Base-by-base conservation (phyloP, 768 basidiomycete genomes). In the Scleroderma citrinum region DNA sequence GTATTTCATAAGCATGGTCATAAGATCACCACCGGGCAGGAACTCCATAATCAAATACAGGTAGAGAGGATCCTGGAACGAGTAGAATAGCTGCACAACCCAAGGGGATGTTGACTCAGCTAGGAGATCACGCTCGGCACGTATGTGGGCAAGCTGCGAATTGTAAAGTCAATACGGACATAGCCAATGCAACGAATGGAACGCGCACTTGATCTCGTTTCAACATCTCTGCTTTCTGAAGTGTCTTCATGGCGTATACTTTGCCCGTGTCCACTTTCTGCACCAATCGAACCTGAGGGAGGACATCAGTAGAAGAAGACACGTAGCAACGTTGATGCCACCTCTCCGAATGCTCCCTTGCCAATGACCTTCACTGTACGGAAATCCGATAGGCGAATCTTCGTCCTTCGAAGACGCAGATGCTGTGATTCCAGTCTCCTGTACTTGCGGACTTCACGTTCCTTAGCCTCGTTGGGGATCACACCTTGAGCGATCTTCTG, bases 1-100 rank as follows among this genome's bases (percentile, higher is more conserved):
- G 69, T 99, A 98, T 69, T 97, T 98, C 86, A 99, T 99, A 58
- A 99, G 74, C 95, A 98, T 99, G 12, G 96, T 97, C 95, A 99
- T 98, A 54, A 99, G 75, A 66, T 99, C 95, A n/a, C 95, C 95
- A 39, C 95, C 95, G 32, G 82, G 81, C 38, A 83, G 74, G 69
- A 86, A 87, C 69, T 87, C 85, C 95, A 99, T 99, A 74, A 99
- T 89, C 52, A 99, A 81, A 71, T 97, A 99, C 23, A 99, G 82
- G 64, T 95, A 97, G 46, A 91, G 73, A 1, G 89, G 82, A 66
- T 98, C 96, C 67, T 99, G 95, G 77, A 97, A 98, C 32, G 94
- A 96, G 69, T 96, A 98, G 75, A 87, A 98, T 16, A 98, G 75
- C 61, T 96, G 94, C 2, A 97, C 94, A 43, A 98, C 94, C 94